Evolutionary conservation across 768 basidiomycete genomes (phyloP).

Genomic region (Tricholoma sp.): DNA sequence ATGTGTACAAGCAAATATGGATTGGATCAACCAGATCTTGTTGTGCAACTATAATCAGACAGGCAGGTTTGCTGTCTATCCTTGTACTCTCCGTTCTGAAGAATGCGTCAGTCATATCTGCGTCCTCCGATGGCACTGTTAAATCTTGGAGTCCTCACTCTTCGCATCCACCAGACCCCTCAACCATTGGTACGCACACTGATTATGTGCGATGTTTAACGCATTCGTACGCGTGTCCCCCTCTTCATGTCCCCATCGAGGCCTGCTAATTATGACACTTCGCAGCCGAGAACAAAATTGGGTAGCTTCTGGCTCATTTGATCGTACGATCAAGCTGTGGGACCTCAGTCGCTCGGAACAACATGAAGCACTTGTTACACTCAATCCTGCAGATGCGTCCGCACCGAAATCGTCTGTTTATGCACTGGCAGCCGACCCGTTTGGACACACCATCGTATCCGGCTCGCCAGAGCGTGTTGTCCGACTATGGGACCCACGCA

Average conservation of each 20-base stretch:
- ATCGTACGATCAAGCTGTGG: constrained; percentile 93
- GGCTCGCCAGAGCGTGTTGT: constrained; percentile 92
- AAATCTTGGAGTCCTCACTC: constrained; percentile 91
- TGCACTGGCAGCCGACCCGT: constrained; percentile 73
- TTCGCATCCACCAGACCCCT: constrained; percentile 50
- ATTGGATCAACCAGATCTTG: constrained; percentile 95
- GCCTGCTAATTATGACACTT: constrained; percentile 9
- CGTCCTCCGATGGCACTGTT: constrained; percentile 92
- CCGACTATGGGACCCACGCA: constrained; percentile 89
- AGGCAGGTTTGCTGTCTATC: constrained; percentile 28
- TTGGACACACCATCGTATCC: constrained; percentile 76
- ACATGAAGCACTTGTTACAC: constrained; percentile 51
- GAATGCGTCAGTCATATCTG: constrained; percentile 66
- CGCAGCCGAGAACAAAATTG: constrained; percentile 73
- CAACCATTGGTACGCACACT: constrained; percentile 65
- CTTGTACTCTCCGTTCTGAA: constrained; percentile 16
- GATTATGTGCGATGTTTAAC: constrained; percentile 85
- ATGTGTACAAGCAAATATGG: constrained; percentile 82
- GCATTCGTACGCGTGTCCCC: constrained; percentile 49
- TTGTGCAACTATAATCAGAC: constrained; percentile 92
- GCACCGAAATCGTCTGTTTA: constrained; percentile 72
- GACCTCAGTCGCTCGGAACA: constrained; percentile 51
- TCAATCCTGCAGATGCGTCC: constrained; percentile 61
- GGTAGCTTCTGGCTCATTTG: constrained; percentile 93
- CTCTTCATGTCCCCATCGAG: not conserved